Evolutionary conservation across 441 rosid species (phyloP), one percentile per base, ranked within the genome.

Genomic region (Mallotus repandus): DNA sequence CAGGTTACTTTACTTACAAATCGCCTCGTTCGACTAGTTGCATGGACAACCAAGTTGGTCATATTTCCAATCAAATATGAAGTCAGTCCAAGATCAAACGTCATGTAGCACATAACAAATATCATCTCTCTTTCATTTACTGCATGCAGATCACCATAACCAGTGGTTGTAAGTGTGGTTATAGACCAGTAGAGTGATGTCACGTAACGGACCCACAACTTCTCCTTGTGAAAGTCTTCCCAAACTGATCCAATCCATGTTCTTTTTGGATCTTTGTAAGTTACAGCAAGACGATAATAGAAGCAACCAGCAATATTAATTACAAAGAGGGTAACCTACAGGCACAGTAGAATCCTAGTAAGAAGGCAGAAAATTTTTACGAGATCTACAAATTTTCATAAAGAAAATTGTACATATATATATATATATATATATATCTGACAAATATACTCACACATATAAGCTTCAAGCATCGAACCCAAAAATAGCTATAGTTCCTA

Each of bases 141-240:
- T 50, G 94, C 90, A 74, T 94, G 98, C 49, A 94, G 66, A 78
- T 94, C 97, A 45, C 98, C 98, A 61, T 94, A 94, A 15, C 98
- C 98, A 38, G 89, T 86, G 19, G 96, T 90, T 43, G 96, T 79
- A 46, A 91, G 85, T 2, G 97, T 94, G 78, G 92, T 82, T 46
- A 90, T 89, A 32, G 97, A 89, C 98, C 98, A 91, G 76, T 94
- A 91, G 58, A 91, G 63, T 0, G 97, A 76, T 21, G 86, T 87
- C 56, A 88, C 86, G 66, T 93, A 93, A 25, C 81, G 87, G 15
- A 79, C 15, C 50, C 72, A 69, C 54, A 89, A 68, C 21, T 66
- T 48, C 60, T 76, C 74, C 4, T 74, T 12, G 21, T 68, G 80
- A 74, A 82, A 91, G 14, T 88, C 76, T 22, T 75, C 80, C 79